Percentiles rank a stretch among this genome's conserved stretches.
These are phyloP conservation scores for Luffa acutangula DNA, from an alignment of 306 rosid species.

Conservation along the genomic window DNA sequence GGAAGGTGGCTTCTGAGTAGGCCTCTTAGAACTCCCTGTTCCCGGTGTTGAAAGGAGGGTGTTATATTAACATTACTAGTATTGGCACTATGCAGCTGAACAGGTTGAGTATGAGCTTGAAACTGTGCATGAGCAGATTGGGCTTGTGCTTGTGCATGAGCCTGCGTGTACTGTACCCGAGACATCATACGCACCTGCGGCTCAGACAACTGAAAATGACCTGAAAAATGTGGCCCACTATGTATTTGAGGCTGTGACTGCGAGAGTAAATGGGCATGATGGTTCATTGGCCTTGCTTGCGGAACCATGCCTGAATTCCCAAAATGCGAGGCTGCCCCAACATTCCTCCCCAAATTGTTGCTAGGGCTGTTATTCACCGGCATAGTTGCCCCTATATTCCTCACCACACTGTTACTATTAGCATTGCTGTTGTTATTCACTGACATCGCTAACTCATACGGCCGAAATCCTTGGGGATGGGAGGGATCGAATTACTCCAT, in stretches of 20 bases:
- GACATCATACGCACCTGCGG: conserved; percentile 54
- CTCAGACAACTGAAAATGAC: conserved; percentile 90
- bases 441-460: background rate
- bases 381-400: conserved; percentile 36
- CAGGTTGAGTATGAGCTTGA: conserved; percentile 47
- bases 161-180: conserved; percentile 40
- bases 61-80: conserved; percentile 20
- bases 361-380: conserved; percentile 37
- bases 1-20: conserved; percentile 61
- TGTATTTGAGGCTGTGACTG: conserved; percentile 76
- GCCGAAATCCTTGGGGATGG: background rate
- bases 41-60: conserved; percentile 35
- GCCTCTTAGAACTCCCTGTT: conserved; percentile 51
- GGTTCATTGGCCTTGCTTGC: conserved; percentile 30
- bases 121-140: conserved; percentile 37
- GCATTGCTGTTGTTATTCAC: conserved; percentile 31
- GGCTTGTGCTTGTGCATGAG: conserved; percentile 42
- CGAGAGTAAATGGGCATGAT: conserved; percentile 52
- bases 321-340: conserved; percentile 39
- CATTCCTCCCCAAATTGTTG: conserved; percentile 37
- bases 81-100: conserved; percentile 36
- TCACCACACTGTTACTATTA: conserved; percentile 28
- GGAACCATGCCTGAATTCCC: conserved; percentile 44
- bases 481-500: background rate
- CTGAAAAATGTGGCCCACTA: conserved; percentile 59